Evolutionary conservation across 148 eudicot species (phyloP), one percentile per base, ranked within the genome.

Genomic region (Drosera capensis): DNA sequence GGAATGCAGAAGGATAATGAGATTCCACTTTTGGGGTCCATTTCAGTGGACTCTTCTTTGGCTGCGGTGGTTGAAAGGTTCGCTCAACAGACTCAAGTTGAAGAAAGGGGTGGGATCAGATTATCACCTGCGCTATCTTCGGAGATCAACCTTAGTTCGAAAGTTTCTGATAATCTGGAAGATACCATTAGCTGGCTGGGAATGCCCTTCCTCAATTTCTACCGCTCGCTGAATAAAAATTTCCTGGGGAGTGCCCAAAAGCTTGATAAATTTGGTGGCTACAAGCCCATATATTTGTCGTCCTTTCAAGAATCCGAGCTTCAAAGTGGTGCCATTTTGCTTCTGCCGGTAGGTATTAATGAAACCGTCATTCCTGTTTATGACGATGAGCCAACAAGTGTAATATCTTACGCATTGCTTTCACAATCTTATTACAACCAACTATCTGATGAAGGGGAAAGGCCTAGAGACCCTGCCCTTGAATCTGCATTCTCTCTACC

Each of bases 331-430:
- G 82, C 94, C 20, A 64, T 74, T 54, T 66, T 84, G 70, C 75
- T 92, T 65, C 73, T 81, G 23, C 85, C 80, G 25, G 71, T 74
- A 26, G 94, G 94, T 21, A 47, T 59, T 2, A 74, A 68, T 58
- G 94, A 79, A 21, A 74, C 68, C 20, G 73, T 73, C 31, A 63
- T 85, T 45, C 88, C 99, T 18, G 73, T 90, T 45, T 81, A 73
- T 62, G 95, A 90, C 48, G 95, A 90, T 62, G 99, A 90, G 53
- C 88, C 88, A n/a, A 82, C 94, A 18, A 87, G 96, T 65, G 72
- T 79, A 37, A 79, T 87, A 62, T 68, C 99, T 3, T 81, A 85
- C 62, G 84, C 82, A 4, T 60, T 92, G 51, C 57, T 62, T 28
- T 81, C 94, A 20, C 70, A 62, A 18, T 74, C 72, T 24, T 92